Evolutionary conservation across 257 asterid genomes (phyloP), one percentile per base, ranked within the genome.

Genomic region (Solanum virginianum): DNA sequence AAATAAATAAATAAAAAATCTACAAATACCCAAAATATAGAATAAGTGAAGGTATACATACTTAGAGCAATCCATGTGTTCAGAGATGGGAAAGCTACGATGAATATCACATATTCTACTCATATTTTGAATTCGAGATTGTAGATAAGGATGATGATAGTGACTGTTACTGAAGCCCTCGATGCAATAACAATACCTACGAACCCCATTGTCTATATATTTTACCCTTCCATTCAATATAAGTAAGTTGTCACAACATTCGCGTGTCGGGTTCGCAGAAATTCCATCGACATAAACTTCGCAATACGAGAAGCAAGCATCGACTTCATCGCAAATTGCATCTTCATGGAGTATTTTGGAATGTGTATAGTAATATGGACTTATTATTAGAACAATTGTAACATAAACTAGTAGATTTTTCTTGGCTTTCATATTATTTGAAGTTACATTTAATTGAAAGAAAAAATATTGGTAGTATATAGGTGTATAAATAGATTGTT

Each of bases 21-120:
- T 70, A 70, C 54, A 18, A 36, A 0, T 70, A 18, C 29, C 4
- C 26, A 70, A 56, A 56, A 56, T 17, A 56, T 56, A 56, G 22
- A 70, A 41, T 62, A 22, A n/a, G 20, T 36, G 39, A 72, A 12
- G 8, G 57, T n/a, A 60, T n/a, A 43, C 53, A 29, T 29, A 83
- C 88, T 47, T 77, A 16, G 80, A 74, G 56, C 86, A 86, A 51
- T 86, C 86, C 86, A 83, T 83, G 18, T 75, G 84, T 12, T 86
- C 86, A 24, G 88, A 86, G 53, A 86, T 86, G 26, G 88, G 88
- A 20, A 86, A 86, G 60, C 84, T 83, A 15, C 66, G 75, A 47
- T 86, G 74, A 60, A 86, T 75, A 51, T 36, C 53, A 6, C 86
- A 86, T n/a, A 5, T 29, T 6, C 11, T 3, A 56, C 66, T 62